Conservation (phyloP, 2,329 filamentous ascomycete species). For the Aspergillus phoenicis region DNA sequence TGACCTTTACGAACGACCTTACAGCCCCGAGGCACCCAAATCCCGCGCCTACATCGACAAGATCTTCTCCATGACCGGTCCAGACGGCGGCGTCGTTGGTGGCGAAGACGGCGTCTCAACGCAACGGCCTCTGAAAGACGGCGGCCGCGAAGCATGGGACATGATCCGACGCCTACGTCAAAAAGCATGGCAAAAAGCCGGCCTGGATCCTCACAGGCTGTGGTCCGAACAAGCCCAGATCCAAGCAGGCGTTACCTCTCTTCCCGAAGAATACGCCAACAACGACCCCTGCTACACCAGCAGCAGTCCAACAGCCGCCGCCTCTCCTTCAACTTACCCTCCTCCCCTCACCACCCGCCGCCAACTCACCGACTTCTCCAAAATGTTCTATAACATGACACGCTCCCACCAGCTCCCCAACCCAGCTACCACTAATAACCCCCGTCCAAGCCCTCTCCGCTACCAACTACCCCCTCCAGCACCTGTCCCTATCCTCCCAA, state of each 20-base stretch:
- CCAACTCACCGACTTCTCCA: constrained; percentile 36
- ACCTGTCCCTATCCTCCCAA: constrained; percentile 11
- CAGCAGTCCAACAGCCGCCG: constrained; percentile 1
- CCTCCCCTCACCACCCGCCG: constrained; percentile 16
- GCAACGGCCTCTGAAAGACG: constrained; percentile 49
- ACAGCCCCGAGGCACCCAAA: constrained; percentile 47
- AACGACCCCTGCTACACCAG: constrained; percentile 17
- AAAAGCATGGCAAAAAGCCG: constrained; percentile 53
- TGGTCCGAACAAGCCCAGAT: constrained; percentile 52
- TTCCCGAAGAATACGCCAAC: constrained; percentile 21
- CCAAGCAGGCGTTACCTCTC: constrained; percentile 36
- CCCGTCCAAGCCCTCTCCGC: constrained; percentile 30
- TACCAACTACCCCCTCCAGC: constrained; percentile 24
- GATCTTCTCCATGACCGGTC: constrained; percentile 49
- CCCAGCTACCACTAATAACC: constrained; percentile 14
- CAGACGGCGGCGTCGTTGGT: constrained; percentile 50
- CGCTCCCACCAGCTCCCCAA: constrained; percentile 33
- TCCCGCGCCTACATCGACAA: constrained; percentile 51
- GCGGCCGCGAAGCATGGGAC: constrained; percentile 53
- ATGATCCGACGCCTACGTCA: constrained; percentile 52
- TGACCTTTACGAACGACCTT: constrained; percentile 51
- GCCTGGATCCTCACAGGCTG: constrained; percentile 48
- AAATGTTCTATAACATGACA: constrained; percentile 40
- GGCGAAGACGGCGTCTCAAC: constrained; percentile 49
- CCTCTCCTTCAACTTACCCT: constrained; percentile 12